Conservation (phyloP, 2,329 filamentous ascomycete species). For the Stemphylium lycopersici region DNA sequence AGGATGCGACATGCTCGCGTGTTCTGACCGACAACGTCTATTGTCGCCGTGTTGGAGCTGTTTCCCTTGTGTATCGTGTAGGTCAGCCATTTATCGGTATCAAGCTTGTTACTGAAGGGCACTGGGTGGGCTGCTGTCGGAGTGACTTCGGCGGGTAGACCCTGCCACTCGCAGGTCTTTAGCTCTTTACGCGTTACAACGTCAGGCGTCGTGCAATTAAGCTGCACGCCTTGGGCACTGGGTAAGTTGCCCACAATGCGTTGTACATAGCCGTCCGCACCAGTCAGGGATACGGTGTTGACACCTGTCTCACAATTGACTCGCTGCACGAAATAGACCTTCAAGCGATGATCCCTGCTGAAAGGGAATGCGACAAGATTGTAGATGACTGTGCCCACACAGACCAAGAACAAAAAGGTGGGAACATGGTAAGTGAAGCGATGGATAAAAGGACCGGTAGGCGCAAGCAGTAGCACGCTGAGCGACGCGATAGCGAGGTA, state of each 20-base stretch:
- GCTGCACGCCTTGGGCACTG: conserved; percentile 66
- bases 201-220: conserved; percentile 50
- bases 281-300: conserved; percentile 65
- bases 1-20: conserved; percentile 78
- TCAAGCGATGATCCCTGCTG: conserved; percentile 77
- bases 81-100: conserved; percentile 62
- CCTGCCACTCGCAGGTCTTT: conserved; percentile 73
- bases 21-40: conserved; percentile 73
- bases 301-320: conserved; percentile 75
- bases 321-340: conserved; percentile 84
- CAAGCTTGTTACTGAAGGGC: conserved; percentile 33
- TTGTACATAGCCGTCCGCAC: conserved; percentile 45
- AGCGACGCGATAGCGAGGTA: conserved; percentile 73
- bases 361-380: conserved; percentile 90
- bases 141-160: conserved; percentile 69
- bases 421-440: conserved; percentile 84
- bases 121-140: conserved; percentile 45
- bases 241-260: conserved; percentile 73
- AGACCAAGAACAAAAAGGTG: conserved; percentile 73
- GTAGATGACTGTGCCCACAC: conserved; percentile 78
- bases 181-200: conserved; percentile 58
- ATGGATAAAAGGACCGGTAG: conserved; percentile 83
- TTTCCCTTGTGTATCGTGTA: conserved; percentile 63
- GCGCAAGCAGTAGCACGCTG: conserved; percentile 74
- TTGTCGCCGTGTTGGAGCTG: conserved; percentile 61